Evolutionary conservation across 371 early-diverging fungal genomes (phyloP).

Genomic region (Umbelopsis sp.): DNA sequence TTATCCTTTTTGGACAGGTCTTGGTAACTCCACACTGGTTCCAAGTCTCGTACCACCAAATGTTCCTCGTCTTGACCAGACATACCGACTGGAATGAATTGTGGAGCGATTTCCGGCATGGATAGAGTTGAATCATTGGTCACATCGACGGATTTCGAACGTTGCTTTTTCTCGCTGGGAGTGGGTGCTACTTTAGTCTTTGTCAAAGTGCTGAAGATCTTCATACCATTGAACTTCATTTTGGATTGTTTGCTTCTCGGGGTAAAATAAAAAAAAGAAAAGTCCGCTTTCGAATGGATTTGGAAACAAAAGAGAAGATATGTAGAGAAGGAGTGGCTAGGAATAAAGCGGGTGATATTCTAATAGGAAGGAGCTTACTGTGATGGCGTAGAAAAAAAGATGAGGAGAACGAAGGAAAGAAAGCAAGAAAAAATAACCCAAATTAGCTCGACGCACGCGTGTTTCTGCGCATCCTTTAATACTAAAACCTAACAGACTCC

Average conservation of each 20-base stretch:
- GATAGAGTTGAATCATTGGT: not conserved
- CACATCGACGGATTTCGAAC: not conserved
- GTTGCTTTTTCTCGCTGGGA: not conserved
- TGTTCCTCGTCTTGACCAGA: slow-evolving; percentile 1
- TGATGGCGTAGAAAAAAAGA: slow-evolving; percentile 5
- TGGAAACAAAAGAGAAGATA: not conserved
- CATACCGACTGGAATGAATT: slow-evolving; percentile 5
- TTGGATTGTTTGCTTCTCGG: not conserved
- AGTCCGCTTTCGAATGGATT: not conserved
- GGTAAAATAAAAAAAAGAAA: too few relatives aligned
- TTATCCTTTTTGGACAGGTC: not conserved
- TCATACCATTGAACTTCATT: slow-evolving; percentile 11
- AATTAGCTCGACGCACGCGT: not conserved
- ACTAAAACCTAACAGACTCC: not conserved
- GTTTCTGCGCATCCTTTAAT: not conserved
- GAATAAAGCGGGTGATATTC: not conserved
- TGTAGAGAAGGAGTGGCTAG: not conserved
- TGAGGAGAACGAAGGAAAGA: not conserved
- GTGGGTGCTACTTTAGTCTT: not conserved
- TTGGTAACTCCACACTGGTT: slow-evolving; percentile 19
- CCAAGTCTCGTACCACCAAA: slow-evolving; percentile 18
- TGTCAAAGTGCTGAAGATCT: slow-evolving; percentile 1
- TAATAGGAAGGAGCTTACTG: not conserved
- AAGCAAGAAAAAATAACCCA: not conserved
- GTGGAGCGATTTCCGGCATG: slow-evolving; percentile 3